Conservation (phyloP, 768 basidiomycete species). For the Tylopilus vinaceipallidus region DNA sequence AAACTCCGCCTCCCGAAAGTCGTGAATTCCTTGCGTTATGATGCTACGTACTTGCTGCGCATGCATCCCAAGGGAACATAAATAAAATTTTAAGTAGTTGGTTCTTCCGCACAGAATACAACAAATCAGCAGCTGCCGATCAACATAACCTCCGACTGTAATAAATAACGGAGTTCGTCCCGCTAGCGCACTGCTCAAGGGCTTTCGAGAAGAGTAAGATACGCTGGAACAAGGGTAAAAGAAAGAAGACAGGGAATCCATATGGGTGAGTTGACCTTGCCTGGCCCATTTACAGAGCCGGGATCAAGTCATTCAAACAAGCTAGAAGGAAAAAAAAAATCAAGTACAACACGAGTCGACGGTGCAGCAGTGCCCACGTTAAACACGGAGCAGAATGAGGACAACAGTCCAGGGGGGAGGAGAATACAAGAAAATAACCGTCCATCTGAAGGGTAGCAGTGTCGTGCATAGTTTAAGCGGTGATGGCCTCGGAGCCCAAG, state of each 20-base stretch:
- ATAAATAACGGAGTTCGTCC: neutral
- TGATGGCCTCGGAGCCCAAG: constrained; percentile 3
- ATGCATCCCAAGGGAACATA: too few species aligned
- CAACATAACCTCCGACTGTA: too few species aligned
- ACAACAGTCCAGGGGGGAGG: neutral
- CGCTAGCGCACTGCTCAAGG: neutral
- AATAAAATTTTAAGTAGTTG: too few species aligned
- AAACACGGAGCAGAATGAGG: neutral
- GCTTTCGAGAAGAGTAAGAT: neutral
- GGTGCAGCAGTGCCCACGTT: neutral
- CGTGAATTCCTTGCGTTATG: too few species aligned
- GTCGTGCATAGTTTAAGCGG: constrained; percentile 6
- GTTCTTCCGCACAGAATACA: too few species aligned
- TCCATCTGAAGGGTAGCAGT: neutral
- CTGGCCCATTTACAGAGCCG: neutral
- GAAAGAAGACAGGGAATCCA: neutral
- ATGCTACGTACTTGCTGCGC: too few species aligned
- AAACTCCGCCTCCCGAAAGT: too few species aligned
- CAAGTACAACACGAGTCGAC: neutral
- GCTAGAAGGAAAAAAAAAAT: neutral
- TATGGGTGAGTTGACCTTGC: neutral
- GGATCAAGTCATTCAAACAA: neutral
- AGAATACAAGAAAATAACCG: neutral
- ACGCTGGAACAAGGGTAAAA: neutral
- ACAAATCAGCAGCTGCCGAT: too few species aligned